Evolutionary conservation across 2,329 filamentous ascomycete species (phyloP), one percentile per base, ranked within the genome.

Genomic region (Gnomoniopsis sp.): DNA sequence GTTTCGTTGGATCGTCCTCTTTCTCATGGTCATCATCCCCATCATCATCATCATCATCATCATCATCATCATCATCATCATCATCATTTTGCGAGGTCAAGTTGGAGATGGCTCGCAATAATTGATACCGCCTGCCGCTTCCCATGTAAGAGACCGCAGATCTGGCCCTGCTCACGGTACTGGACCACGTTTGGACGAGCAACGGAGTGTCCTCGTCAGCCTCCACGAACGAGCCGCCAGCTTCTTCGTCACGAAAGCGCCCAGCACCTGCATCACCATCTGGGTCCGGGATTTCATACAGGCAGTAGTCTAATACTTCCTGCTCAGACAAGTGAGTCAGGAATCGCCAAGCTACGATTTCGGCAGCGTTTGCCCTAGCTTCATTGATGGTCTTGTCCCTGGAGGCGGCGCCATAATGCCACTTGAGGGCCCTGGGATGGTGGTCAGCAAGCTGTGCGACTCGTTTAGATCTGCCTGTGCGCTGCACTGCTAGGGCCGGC

Each of bases 331-430:
- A 76, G 56, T 85, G 85, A 17, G 85, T 85, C 38, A 93, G 77
- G 65, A 91, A 91, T 43, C 89, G 83, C 88, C 89, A 92, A 41
- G 90, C 90, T 15, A 91, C 88, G 62, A 91, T 89, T 74, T 93
- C 90, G 68, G 89, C 93, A 30, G 88, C 89, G 68, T 85, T 84
- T 21, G 88, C 88, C 55, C 89, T 81, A 15, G 88, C 83, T 58
- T 88, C 83, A 58, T 86, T 84, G 34, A 93, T 74, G 3, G 86
- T 85, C 60, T 84, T 83, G 59, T 88, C 78, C 62, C 89, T 87
- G 36, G 80, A 76, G 14, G 83, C 80, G 23, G 82, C 76, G 61
- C 88, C 77, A 66, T 86, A 93, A 68, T 93, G 88, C 79, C 88
- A 90, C 68, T 88, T 89, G 33, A 92, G 76, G 1, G 88, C 88